Percentiles rank a stretch among this genome's conserved stretches.
Conservation (phyloP, 345 rosid species). For the Balakata baccata region DNA sequence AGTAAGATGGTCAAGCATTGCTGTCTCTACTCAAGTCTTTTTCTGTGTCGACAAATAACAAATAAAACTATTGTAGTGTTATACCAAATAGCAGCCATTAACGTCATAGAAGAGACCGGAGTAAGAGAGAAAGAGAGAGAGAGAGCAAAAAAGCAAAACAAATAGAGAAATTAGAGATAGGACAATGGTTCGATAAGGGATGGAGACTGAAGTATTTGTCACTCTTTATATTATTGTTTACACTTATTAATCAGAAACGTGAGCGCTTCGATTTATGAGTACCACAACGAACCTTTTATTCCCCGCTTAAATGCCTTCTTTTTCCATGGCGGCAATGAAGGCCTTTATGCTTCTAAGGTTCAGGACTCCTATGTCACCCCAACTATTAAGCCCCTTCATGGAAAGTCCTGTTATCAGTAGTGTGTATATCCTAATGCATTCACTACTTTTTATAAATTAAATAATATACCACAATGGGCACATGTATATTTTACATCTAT, state of each 20-base stretch:
- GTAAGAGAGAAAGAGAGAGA: not conserved
- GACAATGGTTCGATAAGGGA: not conserved
- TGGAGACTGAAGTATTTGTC: conserved; percentile 17
- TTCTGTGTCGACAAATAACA: too few species aligned
- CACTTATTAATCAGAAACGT: conserved; percentile 22
- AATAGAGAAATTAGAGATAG: conserved; percentile 5
- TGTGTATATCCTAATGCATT: too few species aligned
- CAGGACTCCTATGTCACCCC: conserved; percentile 31
- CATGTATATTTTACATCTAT: too few species aligned
- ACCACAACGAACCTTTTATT: conserved; percentile 53
- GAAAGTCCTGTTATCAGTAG: too few species aligned
- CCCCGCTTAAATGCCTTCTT: conserved; percentile 58
- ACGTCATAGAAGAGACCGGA: not conserved
- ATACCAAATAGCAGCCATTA: not conserved
- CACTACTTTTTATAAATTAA: too few species aligned
- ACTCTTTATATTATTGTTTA: not conserved
- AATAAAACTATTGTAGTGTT: too few species aligned
- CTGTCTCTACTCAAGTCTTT: too few species aligned
- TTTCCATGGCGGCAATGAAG: conserved; percentile 90
- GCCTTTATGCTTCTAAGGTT: conserved; percentile 65
- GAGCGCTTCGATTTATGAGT: conserved; percentile 63
- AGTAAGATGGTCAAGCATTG: too few species aligned
- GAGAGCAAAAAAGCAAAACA: not conserved
- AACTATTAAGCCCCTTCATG: conserved; percentile 43
- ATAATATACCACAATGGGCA: too few species aligned